Conservation (phyloP, 2,329 filamentous ascomycete species). For the Phialophora macrospora region DNA sequence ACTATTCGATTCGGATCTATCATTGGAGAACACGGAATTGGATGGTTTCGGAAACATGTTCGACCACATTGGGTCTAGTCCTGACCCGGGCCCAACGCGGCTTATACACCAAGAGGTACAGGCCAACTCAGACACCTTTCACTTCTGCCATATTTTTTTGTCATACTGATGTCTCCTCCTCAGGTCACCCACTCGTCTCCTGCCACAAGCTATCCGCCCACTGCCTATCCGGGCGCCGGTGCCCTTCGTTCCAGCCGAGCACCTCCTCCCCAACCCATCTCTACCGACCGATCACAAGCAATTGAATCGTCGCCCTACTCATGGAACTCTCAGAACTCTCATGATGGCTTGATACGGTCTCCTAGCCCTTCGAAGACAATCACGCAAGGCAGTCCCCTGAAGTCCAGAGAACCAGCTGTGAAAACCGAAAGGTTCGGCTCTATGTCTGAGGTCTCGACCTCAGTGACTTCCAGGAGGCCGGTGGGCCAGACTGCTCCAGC, state of each 20-base stretch:
- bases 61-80: slow-evolving; percentile 49
- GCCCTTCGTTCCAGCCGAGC: slow-evolving; percentile 23
- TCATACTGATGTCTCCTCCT: slow-evolving; percentile 25
- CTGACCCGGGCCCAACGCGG: slow-evolving; percentile 28
- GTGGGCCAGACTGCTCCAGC: slow-evolving; percentile 5
- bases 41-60: slow-evolving; percentile 60
- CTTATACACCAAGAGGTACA: slow-evolving; percentile 39
- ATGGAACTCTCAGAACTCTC: slow-evolving; percentile 58
- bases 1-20: slow-evolving; percentile 53
- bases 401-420: slow-evolving; percentile 35
- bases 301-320: slow-evolving; percentile 58
- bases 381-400: slow-evolving; percentile 36
- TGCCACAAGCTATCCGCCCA: slow-evolving; percentile 33
- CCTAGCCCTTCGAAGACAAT: slow-evolving; percentile 45
- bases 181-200: slow-evolving; percentile 25
- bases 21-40: slow-evolving; percentile 47
- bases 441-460: slow-evolving; percentile 39
- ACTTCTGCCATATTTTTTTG: slow-evolving; percentile 12
- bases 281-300: slow-evolving; percentile 50
- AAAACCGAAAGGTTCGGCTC: slow-evolving; percentile 10
- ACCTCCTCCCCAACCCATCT: slow-evolving; percentile 50
- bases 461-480: slow-evolving; percentile 25
- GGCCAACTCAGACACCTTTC: slow-evolving; percentile 22
- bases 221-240: slow-evolving; percentile 23
- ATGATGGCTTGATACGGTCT: slow-evolving; percentile 55